Evolutionary conservation across 108 stramenopile species (phyloP).

Genomic region (Nitzschia sp.): DNA sequence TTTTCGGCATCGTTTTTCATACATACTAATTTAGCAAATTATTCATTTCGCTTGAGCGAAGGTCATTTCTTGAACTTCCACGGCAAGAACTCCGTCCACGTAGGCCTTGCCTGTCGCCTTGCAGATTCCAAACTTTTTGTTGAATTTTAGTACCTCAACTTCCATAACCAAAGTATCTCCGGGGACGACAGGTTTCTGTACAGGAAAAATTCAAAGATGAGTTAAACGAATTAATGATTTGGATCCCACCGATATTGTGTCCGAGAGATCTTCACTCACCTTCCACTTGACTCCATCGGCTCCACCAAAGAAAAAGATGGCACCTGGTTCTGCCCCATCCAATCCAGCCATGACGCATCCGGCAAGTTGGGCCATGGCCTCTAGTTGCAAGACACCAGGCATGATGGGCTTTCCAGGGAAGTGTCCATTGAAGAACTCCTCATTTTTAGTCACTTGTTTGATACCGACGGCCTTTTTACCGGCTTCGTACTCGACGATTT

Average conservation of each 20-base stretch:
- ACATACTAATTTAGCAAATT: constrained; percentile 1
- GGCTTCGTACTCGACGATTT: constrained; percentile 91
- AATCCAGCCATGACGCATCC: constrained; percentile 91
- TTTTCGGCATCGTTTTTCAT: no score
- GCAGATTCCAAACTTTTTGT: constrained; percentile 83
- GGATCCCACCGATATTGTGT: not conserved
- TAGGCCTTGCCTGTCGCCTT: constrained; percentile 86
- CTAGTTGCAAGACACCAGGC: constrained; percentile 97
- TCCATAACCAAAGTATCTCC: constrained; percentile 97
- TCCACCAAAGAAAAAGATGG: constrained; percentile 97
- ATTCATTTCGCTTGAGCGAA: constrained; percentile 69
- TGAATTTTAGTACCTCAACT: constrained; percentile 89
- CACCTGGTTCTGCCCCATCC: constrained; percentile 82
- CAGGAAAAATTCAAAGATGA: not conserved
- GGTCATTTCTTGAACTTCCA: constrained; percentile 86
- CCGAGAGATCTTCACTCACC: constrained; percentile 8
- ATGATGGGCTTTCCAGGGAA: constrained; percentile 97
- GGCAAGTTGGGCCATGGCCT: constrained; percentile 97
- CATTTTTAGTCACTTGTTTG: constrained; percentile 94
- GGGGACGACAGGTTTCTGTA: constrained; percentile 91
- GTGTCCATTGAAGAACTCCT: constrained; percentile 98
- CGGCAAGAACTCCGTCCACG: constrained; percentile 84
- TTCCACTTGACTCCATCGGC: constrained; percentile 97
- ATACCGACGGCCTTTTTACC: constrained; percentile 95
- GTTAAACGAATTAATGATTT: not conserved